Base-by-base conservation (phyloP, 805 yeast genomes). In the Monosporozyma aquatica region DNA sequence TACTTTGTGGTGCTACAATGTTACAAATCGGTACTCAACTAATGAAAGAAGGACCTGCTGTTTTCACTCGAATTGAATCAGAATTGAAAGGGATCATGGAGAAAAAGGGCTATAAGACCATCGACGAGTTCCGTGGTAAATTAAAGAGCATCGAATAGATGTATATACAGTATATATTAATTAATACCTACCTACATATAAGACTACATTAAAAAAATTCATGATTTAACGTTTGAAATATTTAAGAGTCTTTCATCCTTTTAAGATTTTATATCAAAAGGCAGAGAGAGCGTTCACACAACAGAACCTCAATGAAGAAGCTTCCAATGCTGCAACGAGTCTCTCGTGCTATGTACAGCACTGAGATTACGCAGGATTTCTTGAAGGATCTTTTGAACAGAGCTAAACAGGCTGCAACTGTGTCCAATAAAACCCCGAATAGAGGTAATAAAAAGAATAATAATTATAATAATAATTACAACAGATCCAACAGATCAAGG, bases 1-100 rank as follows among this genome's bases (percentile, higher is more conserved):
- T 58, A 23, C 38, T 58, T 25, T 58, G 63, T 46, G 61, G 62
- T 44, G 62, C 63, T 10, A 45, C 61, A 5, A 52, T 57, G 60
- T 39, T 58, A 27, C 63, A 58, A 43, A 50, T 58, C 27, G 62
- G 63, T 25, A 58, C 62, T 20, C 55, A 53, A 41, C 40, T 57
- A 37, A 45, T 49, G 37, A 51, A 57, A 42, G 58, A 57, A 37
- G 63, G 63, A 21, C 47, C 48, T 14, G 38, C 53, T 6, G 44
- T 56, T 18, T 58, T 58, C 43, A 57, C 47, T 5, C 50, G 60
- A 33, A 35, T 58, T 25, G 51, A 46, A 18, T 41, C 33, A 14
- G 61, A 56, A 38, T 40, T 57, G 38, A 43, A 36, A 36, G 53
- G 47, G 17, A 50, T 57, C 13, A 54, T 58, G 59, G 43, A 47